A percentile compares a stretch with the other conserved stretches of the same genome.
phyloP scores from a whole-genome alignment of 2,329 filamentous ascomycete species.

The Penicillium hordei region DNA sequence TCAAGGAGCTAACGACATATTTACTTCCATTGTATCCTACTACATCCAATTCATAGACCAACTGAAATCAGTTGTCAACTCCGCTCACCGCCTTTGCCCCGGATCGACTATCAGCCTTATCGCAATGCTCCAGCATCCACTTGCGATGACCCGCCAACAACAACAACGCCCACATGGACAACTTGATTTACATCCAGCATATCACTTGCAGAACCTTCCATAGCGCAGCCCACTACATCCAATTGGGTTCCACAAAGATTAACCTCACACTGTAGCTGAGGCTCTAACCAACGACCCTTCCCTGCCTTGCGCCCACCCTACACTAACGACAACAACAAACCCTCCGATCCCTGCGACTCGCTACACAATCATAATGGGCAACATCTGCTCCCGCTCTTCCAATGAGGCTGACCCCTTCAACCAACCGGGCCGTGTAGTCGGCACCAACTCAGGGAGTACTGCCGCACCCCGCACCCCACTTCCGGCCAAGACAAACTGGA shows the following conservation, averaged over 20 bases:
- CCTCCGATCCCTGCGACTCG: slow-evolving; percentile 6
- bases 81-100: slow-evolving; percentile 10
- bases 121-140: slow-evolving; percentile 1
- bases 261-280: neutral
- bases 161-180: neutral
- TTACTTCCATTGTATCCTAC: neutral
- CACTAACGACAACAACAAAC: neutral
- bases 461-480: slow-evolving; percentile 53
- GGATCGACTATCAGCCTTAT: slow-evolving; percentile 14
- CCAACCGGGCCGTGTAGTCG: slow-evolving; percentile 70
- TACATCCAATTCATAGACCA: neutral
- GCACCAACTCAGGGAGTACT: slow-evolving; percentile 51
- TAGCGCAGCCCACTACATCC: neutral
- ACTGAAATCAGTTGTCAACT: neutral
- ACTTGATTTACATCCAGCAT: neutral
- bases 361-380: slow-evolving; percentile 65
- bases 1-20: neutral
- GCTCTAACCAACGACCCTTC: neutral
- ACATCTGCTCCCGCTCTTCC: slow-evolving; percentile 74
- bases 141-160: neutral
- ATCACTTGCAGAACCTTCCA: neutral
- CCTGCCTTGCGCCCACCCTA: neutral
- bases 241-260: neutral
- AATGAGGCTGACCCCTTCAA: slow-evolving; percentile 64
- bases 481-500: slow-evolving; percentile 45